Evolutionary conservation across 1,284 basidiomycete species (phyloP), one percentile per base, ranked within the genome.

Genomic region (Amylostereum areolatum): DNA sequence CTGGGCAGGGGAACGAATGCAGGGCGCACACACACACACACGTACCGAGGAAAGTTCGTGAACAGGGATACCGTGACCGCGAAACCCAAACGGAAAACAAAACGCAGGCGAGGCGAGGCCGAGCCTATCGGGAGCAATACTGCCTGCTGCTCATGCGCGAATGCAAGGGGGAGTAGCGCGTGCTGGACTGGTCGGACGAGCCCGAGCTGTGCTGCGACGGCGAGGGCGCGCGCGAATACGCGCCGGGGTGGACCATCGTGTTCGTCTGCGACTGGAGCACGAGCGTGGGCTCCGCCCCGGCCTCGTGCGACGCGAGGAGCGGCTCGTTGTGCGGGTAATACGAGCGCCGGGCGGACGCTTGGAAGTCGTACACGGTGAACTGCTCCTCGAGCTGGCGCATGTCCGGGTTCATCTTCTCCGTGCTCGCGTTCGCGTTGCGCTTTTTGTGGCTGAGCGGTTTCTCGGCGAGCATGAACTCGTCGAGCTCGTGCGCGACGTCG

Each of bases 391-490:
- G 82, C 69, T 92, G 83, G 49, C 92, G 78, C 66, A 93, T 78
- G 63, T 98, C 96, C 11, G 92, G 88, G 57, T 86, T 88, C 73
- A 98, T 80, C 62, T 87, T 85, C 57, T 89, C 85, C 5, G 90
- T 65, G 64, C 97, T 92, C 25, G 82, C 75, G 56, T 93, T 89
- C 28, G 72, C 77, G 63, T 95, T 97, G 43, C 95, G 81, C 66
- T 94, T 97, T 48, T 89, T 80, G 55, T 95, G 93, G 55, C 93
- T 97, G 42, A 98, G 72, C 27, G 95, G 95, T 67, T 97, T 98
- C 70, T 98, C 95, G 53, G 95, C 95, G 73, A 98, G 81, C 61
- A 98, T 67, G 62, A 97, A 85, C 68, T 98, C 96, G 64, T 99
- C 95, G 5, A 98, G 78, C 70, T 98, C 96, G 64, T 98, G 94